phyloP scores from a whole-genome alignment of 192 early-diverging fungal genomes.

The Coemansia sp. region DNA sequence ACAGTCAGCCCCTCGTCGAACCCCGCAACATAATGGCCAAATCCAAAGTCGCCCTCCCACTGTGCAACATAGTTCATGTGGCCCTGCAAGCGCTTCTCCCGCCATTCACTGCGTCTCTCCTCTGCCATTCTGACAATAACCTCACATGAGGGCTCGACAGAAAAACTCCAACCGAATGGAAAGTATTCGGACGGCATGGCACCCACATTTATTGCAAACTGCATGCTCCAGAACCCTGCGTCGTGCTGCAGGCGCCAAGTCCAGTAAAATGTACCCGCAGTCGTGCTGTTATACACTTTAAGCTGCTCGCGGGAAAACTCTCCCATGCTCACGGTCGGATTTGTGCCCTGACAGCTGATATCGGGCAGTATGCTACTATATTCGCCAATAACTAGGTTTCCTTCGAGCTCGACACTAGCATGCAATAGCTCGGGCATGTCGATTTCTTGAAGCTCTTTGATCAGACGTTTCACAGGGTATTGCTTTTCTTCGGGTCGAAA shows the following conservation, averaged over 20 bases:
- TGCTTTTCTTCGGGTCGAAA: slow-evolving; percentile 12
- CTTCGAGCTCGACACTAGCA: slow-evolving; percentile 2
- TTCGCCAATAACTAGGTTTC: slow-evolving; percentile 17
- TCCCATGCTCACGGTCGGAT: slow-evolving; percentile 11
- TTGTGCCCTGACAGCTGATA: slow-evolving; percentile 16
- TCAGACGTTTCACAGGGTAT: background rate
- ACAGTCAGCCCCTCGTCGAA: slow-evolving; percentile 13
- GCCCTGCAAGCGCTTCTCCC: slow-evolving; percentile 5
- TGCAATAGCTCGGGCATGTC: slow-evolving; percentile 5
- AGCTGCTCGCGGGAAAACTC: slow-evolving; percentile 10
- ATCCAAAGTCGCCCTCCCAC: slow-evolving; percentile 10
- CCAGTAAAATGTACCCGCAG: slow-evolving; percentile 13
- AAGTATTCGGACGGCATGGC: slow-evolving; percentile 12
- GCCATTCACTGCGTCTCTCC: background rate
- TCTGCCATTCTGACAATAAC: background rate
- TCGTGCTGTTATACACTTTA: slow-evolving; percentile 1
- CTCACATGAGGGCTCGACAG: background rate
- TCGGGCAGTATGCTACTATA: slow-evolving; percentile 14
- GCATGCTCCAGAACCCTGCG: slow-evolving; percentile 21
- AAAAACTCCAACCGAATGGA: slow-evolving; percentile 3
- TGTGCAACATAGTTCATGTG: slow-evolving; percentile 10
- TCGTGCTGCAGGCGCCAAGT: slow-evolving; percentile 19
- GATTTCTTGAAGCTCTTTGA: slow-evolving; percentile 5
- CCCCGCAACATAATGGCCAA: slow-evolving; percentile 10
- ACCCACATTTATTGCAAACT: slow-evolving; percentile 6